A percentile compares a stretch with the other conserved stretches of the same genome.
phyloP scores from a whole-genome alignment of 2,329 filamentous ascomycete genomes.

The Pleurostoma richardsiae region DNA sequence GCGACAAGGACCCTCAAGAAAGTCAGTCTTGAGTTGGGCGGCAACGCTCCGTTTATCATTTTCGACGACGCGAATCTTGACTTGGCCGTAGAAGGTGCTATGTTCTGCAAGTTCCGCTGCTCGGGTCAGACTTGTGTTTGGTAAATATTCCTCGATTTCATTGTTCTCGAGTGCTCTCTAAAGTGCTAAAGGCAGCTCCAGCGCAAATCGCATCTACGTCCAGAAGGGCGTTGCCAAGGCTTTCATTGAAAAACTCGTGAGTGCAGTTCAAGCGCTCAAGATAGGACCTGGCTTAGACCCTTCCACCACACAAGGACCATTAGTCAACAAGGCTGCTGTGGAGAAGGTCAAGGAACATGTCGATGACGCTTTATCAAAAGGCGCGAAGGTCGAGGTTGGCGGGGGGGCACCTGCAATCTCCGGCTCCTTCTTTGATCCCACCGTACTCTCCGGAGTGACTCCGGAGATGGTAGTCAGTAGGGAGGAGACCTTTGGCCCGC shows the following conservation, averaged over 20 bases:
- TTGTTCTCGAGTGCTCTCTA: background rate
- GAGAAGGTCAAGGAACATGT: conserved; percentile 13
- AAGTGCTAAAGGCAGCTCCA: background rate
- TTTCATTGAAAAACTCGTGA: conserved; percentile 13
- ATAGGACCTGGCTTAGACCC: conserved; percentile 8
- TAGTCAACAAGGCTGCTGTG: conserved; percentile 10
- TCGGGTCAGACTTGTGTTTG: conserved; percentile 61
- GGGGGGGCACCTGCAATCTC: conserved; percentile 59
- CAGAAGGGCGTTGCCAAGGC: conserved; percentile 11
- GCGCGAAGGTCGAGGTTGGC: conserved; percentile 12
- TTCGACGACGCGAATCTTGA: conserved; percentile 59
- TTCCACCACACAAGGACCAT: conserved; percentile 12
- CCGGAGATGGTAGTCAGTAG: conserved; percentile 8
- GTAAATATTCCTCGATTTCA: background rate
- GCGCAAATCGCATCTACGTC: conserved; percentile 16
- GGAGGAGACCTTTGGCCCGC: conserved; percentile 15
- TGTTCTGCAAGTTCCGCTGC: conserved; percentile 22
- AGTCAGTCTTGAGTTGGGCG: conserved; percentile 59
- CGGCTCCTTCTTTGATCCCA: conserved; percentile 65
- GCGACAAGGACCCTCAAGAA: conserved; percentile 60
- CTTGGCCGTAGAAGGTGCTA: conserved; percentile 47
- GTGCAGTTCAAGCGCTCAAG: conserved; percentile 5
- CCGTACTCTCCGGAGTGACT: conserved; percentile 54
- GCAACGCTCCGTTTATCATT: conserved; percentile 59
- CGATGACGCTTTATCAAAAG: conserved; percentile 10